Percentiles rank a stretch among this genome's conserved stretches.
Evolutionary conservation across 164 flowering plant genomes (phyloP).

Genomic region (Macadamia integrifolia): DNA sequence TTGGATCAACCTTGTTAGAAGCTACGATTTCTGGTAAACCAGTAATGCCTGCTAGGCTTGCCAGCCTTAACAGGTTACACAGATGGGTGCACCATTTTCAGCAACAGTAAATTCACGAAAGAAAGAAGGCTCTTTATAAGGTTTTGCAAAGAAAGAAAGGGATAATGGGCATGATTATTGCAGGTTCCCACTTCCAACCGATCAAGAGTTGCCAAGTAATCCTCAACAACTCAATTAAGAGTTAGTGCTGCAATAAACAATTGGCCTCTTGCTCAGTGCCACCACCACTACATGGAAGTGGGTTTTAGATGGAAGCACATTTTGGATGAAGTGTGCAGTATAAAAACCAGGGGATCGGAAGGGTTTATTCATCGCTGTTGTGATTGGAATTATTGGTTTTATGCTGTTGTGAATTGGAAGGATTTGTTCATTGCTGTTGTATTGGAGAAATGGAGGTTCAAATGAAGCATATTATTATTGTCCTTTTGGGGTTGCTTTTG

Average conservation of each 20-base stretch:
- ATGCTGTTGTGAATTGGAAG: neutral
- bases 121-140: constrained; percentile 29
- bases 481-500: constrained; percentile 25
- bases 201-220: neutral
- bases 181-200: constrained; percentile 5
- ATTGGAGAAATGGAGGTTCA: constrained; percentile 26
- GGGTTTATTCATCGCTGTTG: constrained; percentile 9
- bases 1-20: constrained; percentile 72
- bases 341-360: constrained; percentile 11
- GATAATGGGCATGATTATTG: constrained; percentile 12
- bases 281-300: constrained; percentile 30
- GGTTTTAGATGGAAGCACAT: constrained; percentile 15
- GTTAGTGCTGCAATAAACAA: constrained; percentile 27
- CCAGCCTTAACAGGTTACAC: constrained; percentile 60
- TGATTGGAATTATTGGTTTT: constrained; percentile 24
- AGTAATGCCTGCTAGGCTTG: constrained; percentile 57
- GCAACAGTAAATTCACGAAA: constrained; percentile 46
- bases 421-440: constrained; percentile 10
- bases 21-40: constrained; percentile 70
- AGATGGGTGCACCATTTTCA: constrained; percentile 43
- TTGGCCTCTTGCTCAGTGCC: constrained; percentile 20
- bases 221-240: neutral
- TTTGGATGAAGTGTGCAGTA: constrained; percentile 10
- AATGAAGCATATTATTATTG: constrained; percentile 25
- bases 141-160: constrained; percentile 16